Evolutionary conservation across 805 yeast species (phyloP).

Genomic region (Starmerella apis): DNA sequence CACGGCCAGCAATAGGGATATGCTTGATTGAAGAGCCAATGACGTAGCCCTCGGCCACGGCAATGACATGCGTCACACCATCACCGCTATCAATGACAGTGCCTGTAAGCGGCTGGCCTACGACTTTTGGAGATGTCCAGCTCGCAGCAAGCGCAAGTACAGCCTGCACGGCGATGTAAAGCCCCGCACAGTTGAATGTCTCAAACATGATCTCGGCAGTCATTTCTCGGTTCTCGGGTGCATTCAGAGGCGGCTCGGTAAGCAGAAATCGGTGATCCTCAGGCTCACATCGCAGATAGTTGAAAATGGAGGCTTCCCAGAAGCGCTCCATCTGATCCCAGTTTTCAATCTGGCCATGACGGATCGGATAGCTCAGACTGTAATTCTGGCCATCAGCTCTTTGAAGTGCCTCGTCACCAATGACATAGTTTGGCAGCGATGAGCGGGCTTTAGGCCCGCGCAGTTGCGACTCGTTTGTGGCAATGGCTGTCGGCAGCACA

Average conservation of each 20-base stretch:
- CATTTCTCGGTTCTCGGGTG: slow-evolving; percentile 98
- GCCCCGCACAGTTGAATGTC: slow-evolving; percentile 95
- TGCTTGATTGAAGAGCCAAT: slow-evolving; percentile 95
- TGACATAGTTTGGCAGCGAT: slow-evolving; percentile 63
- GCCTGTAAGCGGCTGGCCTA: slow-evolving; percentile 92
- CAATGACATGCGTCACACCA: slow-evolving; percentile 98
- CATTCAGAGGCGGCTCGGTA: slow-evolving; percentile 97
- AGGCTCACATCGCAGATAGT: slow-evolving; percentile 94
- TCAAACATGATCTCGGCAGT: slow-evolving; percentile 99
- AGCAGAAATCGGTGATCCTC: slow-evolving; percentile 93
- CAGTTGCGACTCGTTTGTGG: slow-evolving; percentile 41
- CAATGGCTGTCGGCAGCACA: slow-evolving; percentile 94
- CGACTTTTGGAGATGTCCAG: slow-evolving; percentile 94
- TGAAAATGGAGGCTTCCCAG: slow-evolving; percentile 96
- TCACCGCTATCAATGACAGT: slow-evolving; percentile 98
- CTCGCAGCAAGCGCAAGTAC: slow-evolving; percentile 97
- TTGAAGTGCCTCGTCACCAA: slow-evolving; percentile 87
- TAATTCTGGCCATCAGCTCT: slow-evolving; percentile 90
- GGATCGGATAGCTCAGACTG: slow-evolving; percentile 80
- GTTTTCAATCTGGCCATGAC: slow-evolving; percentile 96
- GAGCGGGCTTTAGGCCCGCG: slow-evolving; percentile 28
- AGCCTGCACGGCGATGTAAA: slow-evolving; percentile 97
- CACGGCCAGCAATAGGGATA: slow-evolving; percentile 98
- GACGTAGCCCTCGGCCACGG: slow-evolving; percentile 98
- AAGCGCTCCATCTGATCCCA: slow-evolving; percentile 99